Percentiles rank a stretch among this genome's conserved stretches.
phyloP scores from a whole-genome alignment of 2,329 filamentous ascomycete genomes.

The Lojkania enalia region DNA sequence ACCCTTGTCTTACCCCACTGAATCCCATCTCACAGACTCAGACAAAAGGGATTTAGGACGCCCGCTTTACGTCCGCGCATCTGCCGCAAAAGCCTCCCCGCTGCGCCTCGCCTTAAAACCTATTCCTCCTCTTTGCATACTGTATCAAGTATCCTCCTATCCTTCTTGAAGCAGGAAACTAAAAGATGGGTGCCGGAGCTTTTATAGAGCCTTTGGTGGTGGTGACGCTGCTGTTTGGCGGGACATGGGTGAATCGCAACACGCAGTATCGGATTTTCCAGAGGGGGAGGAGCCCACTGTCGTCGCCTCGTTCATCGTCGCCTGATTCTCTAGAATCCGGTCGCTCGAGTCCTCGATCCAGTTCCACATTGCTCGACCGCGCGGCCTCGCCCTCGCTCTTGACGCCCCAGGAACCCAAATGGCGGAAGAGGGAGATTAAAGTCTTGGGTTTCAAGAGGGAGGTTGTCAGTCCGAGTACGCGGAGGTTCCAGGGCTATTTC shows the following conservation, averaged over 20 bases:
- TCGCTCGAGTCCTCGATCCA: constrained; percentile 43
- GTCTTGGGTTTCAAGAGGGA: constrained; percentile 52
- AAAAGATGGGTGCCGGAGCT: constrained; percentile 59
- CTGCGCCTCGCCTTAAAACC: too few relatives aligned
- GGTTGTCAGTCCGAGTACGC: constrained; percentile 64
- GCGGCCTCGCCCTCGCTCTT: constrained; percentile 48
- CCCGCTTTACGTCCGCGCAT: too few relatives aligned
- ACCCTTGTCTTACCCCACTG: too few relatives aligned
- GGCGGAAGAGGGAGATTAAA: constrained; percentile 55
- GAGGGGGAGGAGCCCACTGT: constrained; percentile 23
- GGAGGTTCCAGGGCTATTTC: constrained; percentile 61
- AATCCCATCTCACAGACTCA: too few relatives aligned
- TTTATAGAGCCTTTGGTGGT: constrained; percentile 66
- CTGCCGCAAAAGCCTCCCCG: too few relatives aligned
- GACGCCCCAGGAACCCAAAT: constrained; percentile 48
- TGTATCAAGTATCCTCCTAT: constrained; percentile 1
- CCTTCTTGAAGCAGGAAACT: constrained; percentile 2
- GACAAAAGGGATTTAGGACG: too few relatives aligned
- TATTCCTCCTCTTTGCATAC: too few relatives aligned
- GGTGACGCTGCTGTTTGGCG: constrained; percentile 61
- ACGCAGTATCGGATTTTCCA: constrained; percentile 43
- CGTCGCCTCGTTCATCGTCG: constrained; percentile 41
- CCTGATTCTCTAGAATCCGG: constrained; percentile 48
- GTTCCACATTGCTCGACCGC: constrained; percentile 38
- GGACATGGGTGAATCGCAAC: constrained; percentile 65